Base-by-base conservation (phyloP, 148 eudicot species). In the Rhododendron kiyosumense region DNA sequence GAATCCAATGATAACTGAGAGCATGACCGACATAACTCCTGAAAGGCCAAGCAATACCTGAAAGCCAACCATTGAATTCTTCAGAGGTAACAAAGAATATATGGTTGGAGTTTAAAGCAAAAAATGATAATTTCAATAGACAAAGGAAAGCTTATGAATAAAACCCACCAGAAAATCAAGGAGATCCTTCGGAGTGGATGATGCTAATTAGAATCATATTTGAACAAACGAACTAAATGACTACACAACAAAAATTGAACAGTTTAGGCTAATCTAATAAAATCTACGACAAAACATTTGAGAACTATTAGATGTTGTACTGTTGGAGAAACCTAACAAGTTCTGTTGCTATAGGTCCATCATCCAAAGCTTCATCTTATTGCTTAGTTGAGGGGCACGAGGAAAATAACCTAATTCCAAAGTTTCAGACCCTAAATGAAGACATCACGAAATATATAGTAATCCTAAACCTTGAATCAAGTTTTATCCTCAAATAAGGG, bases 21-120 rank as follows among this genome's bases (percentile, higher is more conserved):
- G 98, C 98, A 97, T 90, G 89, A 97, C 99, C 85, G 95, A 91
- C 76, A 93, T 81, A 80, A 97, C 98, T 87, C 99, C 98, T 49
- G 98, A 93, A 85, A 97, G 94, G 52, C 98, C 99, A 69, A 97
- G 98, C 84, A 95, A 88, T 46, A 97, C 95, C 99, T 97, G 90
- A 79, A 84, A 90, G 78, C 65, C 79, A 57, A 46, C 67, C 85
- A 54, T 36, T 14, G 84, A 15, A 46, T 22, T 45, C 28, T 49
- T 85, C 59, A 73, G n/a, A 43, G 49, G 28, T 4, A 38, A 6
- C 7, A 51, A 57, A 54, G 45, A 57, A 4, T 14, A 30, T n/a
- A 43, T 2, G 10, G 43, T 54, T 11, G 28, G 38, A n/a, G 17
- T 65, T 38, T 61, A 17, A 49, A 73, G 14, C 0, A 51, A 34